phyloP scores from a whole-genome alignment of 441 rosid species.

The Aleurites moluccanus region DNA sequence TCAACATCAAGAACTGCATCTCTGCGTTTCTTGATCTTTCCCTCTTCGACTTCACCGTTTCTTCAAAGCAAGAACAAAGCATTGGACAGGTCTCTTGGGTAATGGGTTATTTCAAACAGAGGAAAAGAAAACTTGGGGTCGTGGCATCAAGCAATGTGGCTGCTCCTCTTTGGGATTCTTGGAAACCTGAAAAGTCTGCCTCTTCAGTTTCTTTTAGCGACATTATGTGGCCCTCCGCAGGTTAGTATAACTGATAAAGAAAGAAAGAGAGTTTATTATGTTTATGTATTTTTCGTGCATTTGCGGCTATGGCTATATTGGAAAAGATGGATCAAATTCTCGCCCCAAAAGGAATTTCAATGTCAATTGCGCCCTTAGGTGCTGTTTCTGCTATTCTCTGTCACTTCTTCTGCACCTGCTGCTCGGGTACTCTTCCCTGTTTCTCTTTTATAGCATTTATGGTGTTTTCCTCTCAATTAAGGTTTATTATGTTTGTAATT shows the following conservation, averaged over 20 bases:
- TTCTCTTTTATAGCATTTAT: background rate
- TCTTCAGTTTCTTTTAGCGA: conserved; percentile 61
- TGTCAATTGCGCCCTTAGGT: conserved; percentile 81
- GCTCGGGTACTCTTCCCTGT: conserved; percentile 56
- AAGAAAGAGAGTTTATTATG: background rate
- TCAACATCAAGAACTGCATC: background rate
- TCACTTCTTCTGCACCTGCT: conserved; percentile 68
- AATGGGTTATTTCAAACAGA: background rate
- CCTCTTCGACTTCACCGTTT: background rate
- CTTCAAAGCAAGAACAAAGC: conserved; percentile 7
- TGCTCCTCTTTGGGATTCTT: conserved; percentile 58
- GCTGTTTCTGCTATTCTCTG: conserved; percentile 78
- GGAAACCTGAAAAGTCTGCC: conserved; percentile 63
- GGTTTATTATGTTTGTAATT: background rate
- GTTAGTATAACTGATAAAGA: conserved; percentile 3
- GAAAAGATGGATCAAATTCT: conserved; percentile 78
- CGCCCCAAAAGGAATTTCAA: conserved; percentile 62
- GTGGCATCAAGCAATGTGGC: conserved; percentile 47
- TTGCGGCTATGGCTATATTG: conserved; percentile 83
- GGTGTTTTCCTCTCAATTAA: too few species aligned
- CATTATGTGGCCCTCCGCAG: conserved; percentile 91
- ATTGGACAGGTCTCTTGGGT: conserved; percentile 9
- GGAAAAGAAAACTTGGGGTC: conserved; percentile 19
- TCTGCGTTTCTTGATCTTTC: background rate
- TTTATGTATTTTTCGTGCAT: conserved; percentile 40